phyloP scores from a whole-genome alignment of 306 rosid genomes.

The Delonix regia region DNA sequence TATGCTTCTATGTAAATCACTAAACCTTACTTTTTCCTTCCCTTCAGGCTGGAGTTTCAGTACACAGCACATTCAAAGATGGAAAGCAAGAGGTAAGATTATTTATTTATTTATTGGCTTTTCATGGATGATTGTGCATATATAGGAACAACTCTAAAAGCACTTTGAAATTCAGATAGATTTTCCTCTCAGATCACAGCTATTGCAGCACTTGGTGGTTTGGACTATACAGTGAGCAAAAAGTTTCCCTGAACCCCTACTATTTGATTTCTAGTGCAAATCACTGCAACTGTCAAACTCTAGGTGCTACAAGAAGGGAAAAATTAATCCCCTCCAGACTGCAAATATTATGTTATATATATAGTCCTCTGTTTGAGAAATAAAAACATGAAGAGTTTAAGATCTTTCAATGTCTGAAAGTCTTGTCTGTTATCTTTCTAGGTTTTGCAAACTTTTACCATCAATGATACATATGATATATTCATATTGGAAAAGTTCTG shows the following conservation, averaged over 20 bases:
- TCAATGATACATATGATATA: conserved; percentile 10
- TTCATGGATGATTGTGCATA: conserved; percentile 17
- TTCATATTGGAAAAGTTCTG: conserved; percentile 32
- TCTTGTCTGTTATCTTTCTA: conserved; percentile 19
- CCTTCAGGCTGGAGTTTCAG: conserved; percentile 59
- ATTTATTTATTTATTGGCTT: background rate
- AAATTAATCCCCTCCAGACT: background rate
- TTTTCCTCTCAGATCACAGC: conserved; percentile 2
- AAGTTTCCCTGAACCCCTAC: background rate
- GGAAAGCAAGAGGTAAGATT: conserved; percentile 62
- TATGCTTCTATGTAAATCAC: conserved; percentile 27
- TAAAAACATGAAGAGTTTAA: background rate
- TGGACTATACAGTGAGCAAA: background rate
- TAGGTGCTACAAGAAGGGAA: background rate
- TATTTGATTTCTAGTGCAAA: background rate
- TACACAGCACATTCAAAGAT: conserved; percentile 46
- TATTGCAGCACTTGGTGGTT: background rate
- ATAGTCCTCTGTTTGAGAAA: conserved; percentile 7
- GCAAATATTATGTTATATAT: background rate
- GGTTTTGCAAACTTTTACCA: conserved; percentile 12
- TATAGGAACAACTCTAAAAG: background rate
- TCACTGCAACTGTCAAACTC: background rate
- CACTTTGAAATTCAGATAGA: background rate
- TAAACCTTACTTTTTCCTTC: conserved; percentile 3
- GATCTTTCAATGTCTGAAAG: conserved; percentile 9